Evolutionary conservation across 352 stramenopile genomes (phyloP).

Genomic region (Globisporangium nodosum): DNA sequence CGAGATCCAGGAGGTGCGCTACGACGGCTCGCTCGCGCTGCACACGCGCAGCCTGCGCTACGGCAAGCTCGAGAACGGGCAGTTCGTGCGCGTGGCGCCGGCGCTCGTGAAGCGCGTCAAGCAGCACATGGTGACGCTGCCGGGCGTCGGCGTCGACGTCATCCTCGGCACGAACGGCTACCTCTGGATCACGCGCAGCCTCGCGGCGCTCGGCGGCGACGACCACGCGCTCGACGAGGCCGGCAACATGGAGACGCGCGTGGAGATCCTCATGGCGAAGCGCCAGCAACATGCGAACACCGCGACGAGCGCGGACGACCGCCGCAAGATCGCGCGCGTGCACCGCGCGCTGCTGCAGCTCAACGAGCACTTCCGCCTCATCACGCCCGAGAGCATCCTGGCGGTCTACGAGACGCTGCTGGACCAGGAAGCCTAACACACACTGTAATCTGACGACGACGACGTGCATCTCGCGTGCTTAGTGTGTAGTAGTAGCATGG

Average conservation of each 20-base stretch:
- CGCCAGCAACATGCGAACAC: conserved; percentile 84
- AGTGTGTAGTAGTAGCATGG: too few relatives aligned
- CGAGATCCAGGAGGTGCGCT: conserved; percentile 80
- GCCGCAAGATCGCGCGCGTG: conserved; percentile 81
- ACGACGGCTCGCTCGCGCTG: conserved; percentile 91
- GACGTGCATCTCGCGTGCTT: too few relatives aligned
- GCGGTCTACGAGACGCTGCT: conserved; percentile 62
- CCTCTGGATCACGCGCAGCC: conserved; percentile 92
- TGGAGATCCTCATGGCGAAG: conserved; percentile 90
- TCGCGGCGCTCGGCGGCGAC: conserved; percentile 38
- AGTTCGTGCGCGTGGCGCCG: conserved; percentile 86
- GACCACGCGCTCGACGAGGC: conserved; percentile 28
- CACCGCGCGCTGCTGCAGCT: conserved; percentile 87
- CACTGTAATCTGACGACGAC: neutral
- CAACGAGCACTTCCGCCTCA: conserved; percentile 84
- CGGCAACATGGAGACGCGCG: conserved; percentile 73
- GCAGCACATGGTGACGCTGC: conserved; percentile 91
- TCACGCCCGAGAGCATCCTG: conserved; percentile 92
- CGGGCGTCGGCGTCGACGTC: conserved; percentile 77
- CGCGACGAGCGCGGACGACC: conserved; percentile 68
- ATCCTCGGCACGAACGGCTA: conserved; percentile 94
- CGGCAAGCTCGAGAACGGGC: conserved; percentile 94
- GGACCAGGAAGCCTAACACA: conserved; percentile 19
- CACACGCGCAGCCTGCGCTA: conserved; percentile 94
- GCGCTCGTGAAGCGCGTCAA: conserved; percentile 91